phyloP scores from a whole-genome alignment of 2,329 filamentous ascomycete genomes.

The Sarocladiaceae sp. region DNA sequence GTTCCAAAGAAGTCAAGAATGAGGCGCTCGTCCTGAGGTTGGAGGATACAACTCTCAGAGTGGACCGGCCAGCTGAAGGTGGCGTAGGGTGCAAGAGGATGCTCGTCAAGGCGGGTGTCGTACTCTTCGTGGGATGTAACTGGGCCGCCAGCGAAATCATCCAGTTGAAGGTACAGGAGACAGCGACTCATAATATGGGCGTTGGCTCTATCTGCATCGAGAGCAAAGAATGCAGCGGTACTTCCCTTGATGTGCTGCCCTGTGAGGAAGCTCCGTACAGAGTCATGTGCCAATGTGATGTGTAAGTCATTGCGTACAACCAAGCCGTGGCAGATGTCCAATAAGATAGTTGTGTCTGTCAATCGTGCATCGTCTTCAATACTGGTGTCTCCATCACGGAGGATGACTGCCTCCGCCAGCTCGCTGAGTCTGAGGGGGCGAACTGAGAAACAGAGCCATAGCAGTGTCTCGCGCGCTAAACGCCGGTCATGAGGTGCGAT shows the following conservation, averaged over 20 bases:
- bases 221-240: constrained; percentile 15
- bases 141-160: constrained; percentile 14
- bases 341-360: constrained; percentile 13
- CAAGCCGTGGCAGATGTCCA: constrained; percentile 17
- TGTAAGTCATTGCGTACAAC: constrained; percentile 10
- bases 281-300: constrained; percentile 19
- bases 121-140: constrained; percentile 3
- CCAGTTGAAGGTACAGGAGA: constrained; percentile 16
- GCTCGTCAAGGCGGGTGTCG: constrained; percentile 10
- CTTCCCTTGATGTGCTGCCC: constrained; percentile 15
- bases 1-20: constrained; percentile 18
- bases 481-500: constrained; percentile 17
- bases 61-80: constrained; percentile 17
- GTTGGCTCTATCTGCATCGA: constrained; percentile 13
- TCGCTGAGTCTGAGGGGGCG: constrained; percentile 18
- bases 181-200: constrained; percentile 18
- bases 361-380: constrained; percentile 20
- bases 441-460: constrained; percentile 21
- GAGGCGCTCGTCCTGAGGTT: constrained; percentile 12
- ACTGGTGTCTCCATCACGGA: constrained; percentile 17
- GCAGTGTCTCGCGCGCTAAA: constrained; percentile 19
- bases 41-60: constrained; percentile 13
- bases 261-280: constrained; percentile 16
- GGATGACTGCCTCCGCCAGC: constrained; percentile 21
- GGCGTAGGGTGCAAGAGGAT: constrained; percentile 15